Evolutionary conservation across 2,329 filamentous ascomycete species (phyloP).

Genomic region (Clarireedia paspali): DNA sequence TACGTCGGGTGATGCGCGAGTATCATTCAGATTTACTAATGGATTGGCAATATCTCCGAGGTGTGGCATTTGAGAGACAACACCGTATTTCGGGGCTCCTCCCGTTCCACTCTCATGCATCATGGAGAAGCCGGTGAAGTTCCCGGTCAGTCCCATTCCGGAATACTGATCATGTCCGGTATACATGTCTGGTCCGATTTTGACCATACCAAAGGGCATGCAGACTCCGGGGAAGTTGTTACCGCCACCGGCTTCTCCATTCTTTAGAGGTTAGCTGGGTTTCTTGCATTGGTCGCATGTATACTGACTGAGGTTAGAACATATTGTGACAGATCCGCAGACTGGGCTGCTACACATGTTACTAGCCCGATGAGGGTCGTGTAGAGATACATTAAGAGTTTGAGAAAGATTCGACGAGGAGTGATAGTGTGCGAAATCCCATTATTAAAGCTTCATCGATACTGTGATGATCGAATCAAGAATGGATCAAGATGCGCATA

Average conservation of each 20-base stretch:
- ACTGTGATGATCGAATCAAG: too few species aligned
- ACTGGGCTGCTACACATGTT: background rate
- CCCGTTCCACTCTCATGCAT: constrained; percentile 61
- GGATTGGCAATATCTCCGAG: constrained; percentile 44
- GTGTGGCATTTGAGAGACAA: constrained; percentile 50
- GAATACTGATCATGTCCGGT: constrained; percentile 40
- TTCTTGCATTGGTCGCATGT: background rate
- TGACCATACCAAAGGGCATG: constrained; percentile 15
- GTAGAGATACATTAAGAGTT: background rate
- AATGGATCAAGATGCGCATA: too few species aligned
- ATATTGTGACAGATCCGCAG: constrained; percentile 7
- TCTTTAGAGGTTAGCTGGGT: background rate
- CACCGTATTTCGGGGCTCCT: constrained; percentile 61
- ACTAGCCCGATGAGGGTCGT: background rate
- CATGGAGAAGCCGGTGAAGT: constrained; percentile 53
- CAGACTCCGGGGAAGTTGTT: constrained; percentile 15
- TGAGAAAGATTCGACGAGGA: background rate
- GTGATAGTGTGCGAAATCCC: background rate
- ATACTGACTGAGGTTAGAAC: constrained; percentile 8
- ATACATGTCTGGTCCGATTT: constrained; percentile 29
- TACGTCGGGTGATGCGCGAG: constrained; percentile 41
- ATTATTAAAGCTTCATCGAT: background rate
- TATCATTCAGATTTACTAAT: constrained; percentile 45
- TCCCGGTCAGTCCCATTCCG: constrained; percentile 40
- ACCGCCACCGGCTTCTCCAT: constrained; percentile 5